Conservation (phyloP, 306 rosid species). For the Prunus kanzakura region DNA sequence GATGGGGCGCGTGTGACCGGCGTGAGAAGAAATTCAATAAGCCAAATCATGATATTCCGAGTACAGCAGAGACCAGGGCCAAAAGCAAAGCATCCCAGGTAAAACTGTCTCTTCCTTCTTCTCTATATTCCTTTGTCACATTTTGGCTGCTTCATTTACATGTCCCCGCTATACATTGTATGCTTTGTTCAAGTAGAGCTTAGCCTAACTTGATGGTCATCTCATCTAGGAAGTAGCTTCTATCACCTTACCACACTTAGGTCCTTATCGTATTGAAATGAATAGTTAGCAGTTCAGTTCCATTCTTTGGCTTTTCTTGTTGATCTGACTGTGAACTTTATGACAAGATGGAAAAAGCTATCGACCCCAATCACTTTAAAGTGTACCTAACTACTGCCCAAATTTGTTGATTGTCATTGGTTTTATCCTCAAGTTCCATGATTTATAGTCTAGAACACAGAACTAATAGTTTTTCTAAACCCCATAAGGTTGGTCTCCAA, state of each 20-base stretch:
- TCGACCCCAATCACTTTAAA: neutral
- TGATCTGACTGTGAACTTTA: neutral
- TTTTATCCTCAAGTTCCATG: neutral
- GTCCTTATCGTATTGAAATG: neutral
- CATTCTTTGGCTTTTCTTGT: neutral
- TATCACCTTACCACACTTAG: neutral
- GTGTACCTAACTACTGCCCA: neutral
- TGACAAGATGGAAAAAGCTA: neutral
- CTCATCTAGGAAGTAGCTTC: neutral
- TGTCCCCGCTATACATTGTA: neutral
- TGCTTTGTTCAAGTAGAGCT: neutral
- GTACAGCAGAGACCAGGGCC: constrained; percentile 96
- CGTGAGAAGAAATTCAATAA: constrained; percentile 80
- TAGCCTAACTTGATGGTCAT: neutral
- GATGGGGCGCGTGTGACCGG: constrained; percentile 97
- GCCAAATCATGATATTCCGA: constrained; percentile 90
- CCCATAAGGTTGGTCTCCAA: neutral
- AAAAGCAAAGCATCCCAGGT: constrained; percentile 93
- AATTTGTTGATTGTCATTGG: neutral
- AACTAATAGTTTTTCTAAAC: neutral
- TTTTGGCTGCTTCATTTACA: neutral
- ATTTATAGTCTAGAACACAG: neutral
- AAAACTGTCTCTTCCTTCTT: constrained; percentile 8
- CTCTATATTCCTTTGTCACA: neutral
- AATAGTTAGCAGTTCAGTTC: neutral